phyloP scores from a whole-genome alignment of 202 grass and related monocot genomes.

The Eragrostis tef region DNA sequence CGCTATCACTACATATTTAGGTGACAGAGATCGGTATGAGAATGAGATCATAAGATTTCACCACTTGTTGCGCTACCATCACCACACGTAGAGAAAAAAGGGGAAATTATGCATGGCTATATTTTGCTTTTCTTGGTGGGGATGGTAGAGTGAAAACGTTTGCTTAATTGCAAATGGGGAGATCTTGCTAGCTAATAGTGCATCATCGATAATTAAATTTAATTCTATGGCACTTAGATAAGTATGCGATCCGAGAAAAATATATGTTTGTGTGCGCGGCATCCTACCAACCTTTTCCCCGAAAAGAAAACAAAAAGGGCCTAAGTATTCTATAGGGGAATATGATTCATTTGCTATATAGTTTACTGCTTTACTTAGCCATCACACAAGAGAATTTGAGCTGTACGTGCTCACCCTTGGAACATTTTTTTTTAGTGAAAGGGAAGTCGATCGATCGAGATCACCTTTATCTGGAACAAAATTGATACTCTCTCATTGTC shows the following conservation, averaged over 20 bases:
- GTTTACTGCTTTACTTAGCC: conserved; percentile 55
- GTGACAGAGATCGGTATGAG: neutral
- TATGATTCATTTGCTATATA: conserved; percentile 55
- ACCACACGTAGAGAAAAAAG: conserved; percentile 1
- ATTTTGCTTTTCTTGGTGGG: neutral
- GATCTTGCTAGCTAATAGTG: conserved; percentile 4
- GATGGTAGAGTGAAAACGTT: neutral
- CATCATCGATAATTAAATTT: neutral
- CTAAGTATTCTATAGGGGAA: conserved; percentile 49
- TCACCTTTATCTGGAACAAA: conserved; percentile 45
- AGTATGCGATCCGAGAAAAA: conserved; percentile 37
- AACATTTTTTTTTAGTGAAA: conserved; percentile 42
- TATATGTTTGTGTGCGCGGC: conserved; percentile 42
- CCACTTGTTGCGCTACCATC: neutral
- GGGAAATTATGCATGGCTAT: neutral
- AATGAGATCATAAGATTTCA: neutral
- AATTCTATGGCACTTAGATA: conserved; percentile 28
- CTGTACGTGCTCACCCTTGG: conserved; percentile 41
- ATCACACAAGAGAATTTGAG: conserved; percentile 54
- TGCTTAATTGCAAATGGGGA: conserved; percentile 35
- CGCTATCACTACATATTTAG: neutral
- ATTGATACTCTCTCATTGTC: conserved; percentile 48
- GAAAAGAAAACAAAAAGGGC: conserved; percentile 48
- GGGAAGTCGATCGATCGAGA: conserved; percentile 41
- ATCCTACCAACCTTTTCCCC: conserved; percentile 55